A percentile compares a stretch with the other conserved stretches of the same genome.
Evolutionary conservation across 495 filamentous ascomycete genomes (phyloP).

Genomic region (Entonaema liquescens): DNA sequence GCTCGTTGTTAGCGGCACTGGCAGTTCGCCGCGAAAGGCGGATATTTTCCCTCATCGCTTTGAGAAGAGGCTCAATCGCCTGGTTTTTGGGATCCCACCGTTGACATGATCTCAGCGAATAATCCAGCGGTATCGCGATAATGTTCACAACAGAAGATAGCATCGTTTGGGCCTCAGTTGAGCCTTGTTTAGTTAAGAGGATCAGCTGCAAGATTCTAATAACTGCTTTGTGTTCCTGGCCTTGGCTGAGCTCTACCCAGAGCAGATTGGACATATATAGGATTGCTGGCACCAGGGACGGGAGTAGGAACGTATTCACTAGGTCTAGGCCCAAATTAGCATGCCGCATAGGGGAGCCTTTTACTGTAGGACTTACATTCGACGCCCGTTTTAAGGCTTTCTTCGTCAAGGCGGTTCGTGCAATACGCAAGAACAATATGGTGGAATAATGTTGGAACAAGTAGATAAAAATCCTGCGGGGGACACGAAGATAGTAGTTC

Average conservation of each 20-base stretch:
- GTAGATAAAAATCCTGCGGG: constrained; percentile 90
- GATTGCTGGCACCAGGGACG: constrained; percentile 83
- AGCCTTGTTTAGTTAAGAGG: constrained; percentile 77
- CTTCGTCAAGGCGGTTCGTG: constrained; percentile 73
- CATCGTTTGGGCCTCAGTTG: constrained; percentile 80
- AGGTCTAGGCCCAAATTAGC: constrained; percentile 63
- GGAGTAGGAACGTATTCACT: constrained; percentile 87
- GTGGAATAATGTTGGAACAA: constrained; percentile 88
- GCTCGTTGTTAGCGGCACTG: constrained; percentile 72
- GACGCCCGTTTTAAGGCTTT: constrained; percentile 84
- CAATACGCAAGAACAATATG: constrained; percentile 83
- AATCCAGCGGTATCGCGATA: constrained; percentile 77
- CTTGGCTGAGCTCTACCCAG: constrained; percentile 63
- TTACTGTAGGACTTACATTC: constrained; percentile 69
- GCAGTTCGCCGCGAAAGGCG: constrained; percentile 69
- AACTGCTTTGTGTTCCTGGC: constrained; percentile 64
- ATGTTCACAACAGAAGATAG: constrained; percentile 85
- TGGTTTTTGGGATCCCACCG: constrained; percentile 71
- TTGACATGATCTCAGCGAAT: constrained; percentile 76
- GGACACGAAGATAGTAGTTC: constrained; percentile 91
- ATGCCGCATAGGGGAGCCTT: neutral
- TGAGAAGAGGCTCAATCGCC: constrained; percentile 76
- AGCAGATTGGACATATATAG: constrained; percentile 82
- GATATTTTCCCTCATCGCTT: constrained; percentile 73
- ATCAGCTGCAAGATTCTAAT: constrained; percentile 81